Evolutionary conservation across 345 rosid species (phyloP), one percentile per base, ranked within the genome.

Genomic region (Populus deltoides): DNA sequence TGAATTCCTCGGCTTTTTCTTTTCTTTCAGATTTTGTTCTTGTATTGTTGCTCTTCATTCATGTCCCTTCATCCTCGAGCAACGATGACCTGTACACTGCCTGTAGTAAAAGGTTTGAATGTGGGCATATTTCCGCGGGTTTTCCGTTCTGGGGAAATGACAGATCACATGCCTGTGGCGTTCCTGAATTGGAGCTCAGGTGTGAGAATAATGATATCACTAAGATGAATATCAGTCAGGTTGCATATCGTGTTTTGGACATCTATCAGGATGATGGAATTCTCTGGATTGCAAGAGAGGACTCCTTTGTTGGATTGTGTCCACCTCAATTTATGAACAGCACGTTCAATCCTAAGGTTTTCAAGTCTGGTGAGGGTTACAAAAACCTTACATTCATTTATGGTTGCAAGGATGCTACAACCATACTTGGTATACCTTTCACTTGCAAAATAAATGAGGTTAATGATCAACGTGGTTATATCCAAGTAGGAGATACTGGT

Each of bases 101-200:
- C 3, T 86, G 88, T 51, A 66, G 47, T 1, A 0, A 49, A 6
- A 13, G 7, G 25, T 87, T 83, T 68, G 13, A 6, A 25, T 90
- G 92, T 36, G 87, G 89, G 35, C 18, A 33, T 0, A 3, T 88
- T 63, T 20, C 49, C 0, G 82, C 75, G 0, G 70, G 76, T 6
- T 89, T 59, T 75, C 94, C 92, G 41, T 90, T 90, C 74, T 82
- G 78, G 61, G 90, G 91, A 74, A 62, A 27, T 3, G 39, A 0
- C 4, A 74, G 83, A 9, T 39, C n/a, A 0, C 0, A 0, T 0
- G 0, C 0, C 25, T 89, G 94, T 24, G 92, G 91, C 2, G 74
- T 81, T 75, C 89, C 79, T 9, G 63, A 0, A 1, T 62, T 89
- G 18, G 17, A 77, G 81, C 90, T 91, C 45, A 3, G 1, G 8